Evolutionary conservation across 805 yeast genomes (phyloP).

Genomic region (Yarrowia hollandica): DNA sequence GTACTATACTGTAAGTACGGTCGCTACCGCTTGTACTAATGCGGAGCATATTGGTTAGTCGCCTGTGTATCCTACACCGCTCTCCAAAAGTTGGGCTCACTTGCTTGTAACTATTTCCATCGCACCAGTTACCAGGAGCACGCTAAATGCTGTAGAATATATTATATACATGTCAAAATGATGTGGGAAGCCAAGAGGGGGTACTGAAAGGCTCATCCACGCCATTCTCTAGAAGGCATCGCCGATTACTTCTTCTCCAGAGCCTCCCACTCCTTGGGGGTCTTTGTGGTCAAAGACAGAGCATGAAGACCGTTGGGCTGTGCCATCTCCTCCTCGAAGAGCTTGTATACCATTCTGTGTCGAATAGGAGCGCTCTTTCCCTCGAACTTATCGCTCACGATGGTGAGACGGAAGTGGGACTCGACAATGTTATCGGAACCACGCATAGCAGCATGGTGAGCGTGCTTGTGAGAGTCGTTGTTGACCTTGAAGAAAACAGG

Average conservation of each 20-base stretch:
- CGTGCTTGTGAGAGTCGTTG: constrained; percentile 86
- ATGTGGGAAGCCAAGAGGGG: too few relatives aligned
- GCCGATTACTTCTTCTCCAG: constrained; percentile 15
- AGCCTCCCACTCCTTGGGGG: constrained; percentile 54
- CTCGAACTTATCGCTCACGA: constrained; percentile 67
- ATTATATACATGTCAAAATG: neutral
- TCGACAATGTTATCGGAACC: constrained; percentile 72
- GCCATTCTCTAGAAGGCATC: too few relatives aligned
- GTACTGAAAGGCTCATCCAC: too few relatives aligned
- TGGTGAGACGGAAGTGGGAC: constrained; percentile 75
- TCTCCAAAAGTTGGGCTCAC: too few relatives aligned
- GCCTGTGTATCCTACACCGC: too few relatives aligned
- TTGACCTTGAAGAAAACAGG: constrained; percentile 54
- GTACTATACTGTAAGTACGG: too few relatives aligned
- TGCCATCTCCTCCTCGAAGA: constrained; percentile 71
- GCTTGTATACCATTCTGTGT: constrained; percentile 70
- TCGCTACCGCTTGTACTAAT: too few relatives aligned
- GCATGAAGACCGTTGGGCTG: constrained; percentile 76
- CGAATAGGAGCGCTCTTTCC: constrained; percentile 69
- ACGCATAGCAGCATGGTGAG: constrained; percentile 79
- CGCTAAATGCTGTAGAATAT: neutral
- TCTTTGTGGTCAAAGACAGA: constrained; percentile 77
- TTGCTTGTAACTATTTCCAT: too few relatives aligned
- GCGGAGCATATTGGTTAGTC: too few relatives aligned
- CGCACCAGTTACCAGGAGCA: too few relatives aligned